Evolutionary conservation across 2,329 filamentous ascomycete genomes (phyloP).

Genomic region (Trichoderma sp.): DNA sequence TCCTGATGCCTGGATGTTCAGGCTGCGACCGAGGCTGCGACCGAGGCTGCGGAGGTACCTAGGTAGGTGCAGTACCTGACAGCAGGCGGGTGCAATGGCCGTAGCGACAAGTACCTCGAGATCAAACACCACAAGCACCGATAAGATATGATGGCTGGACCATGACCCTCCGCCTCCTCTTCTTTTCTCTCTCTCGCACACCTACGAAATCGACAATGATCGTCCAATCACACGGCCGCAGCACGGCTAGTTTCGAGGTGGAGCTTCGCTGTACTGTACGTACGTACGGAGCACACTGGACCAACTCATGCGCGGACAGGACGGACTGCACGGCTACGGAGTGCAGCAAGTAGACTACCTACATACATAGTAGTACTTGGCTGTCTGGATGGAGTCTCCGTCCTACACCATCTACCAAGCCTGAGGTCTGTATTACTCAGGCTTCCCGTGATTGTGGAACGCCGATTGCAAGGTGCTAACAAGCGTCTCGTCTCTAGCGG

Average conservation of each 20-base stretch:
- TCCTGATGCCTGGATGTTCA: neutral
- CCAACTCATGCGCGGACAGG: neutral
- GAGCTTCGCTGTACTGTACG: too few species aligned
- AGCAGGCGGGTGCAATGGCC: neutral
- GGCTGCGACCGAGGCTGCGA: neutral
- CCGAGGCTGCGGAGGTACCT: too few species aligned
- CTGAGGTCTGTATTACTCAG: neutral
- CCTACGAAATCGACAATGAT: neutral
- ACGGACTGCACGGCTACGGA: neutral
- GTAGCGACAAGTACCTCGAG: neutral
- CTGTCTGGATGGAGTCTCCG: neutral
- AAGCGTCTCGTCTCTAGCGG: neutral
- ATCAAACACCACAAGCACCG: neutral
- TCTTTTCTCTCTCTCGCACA: neutral
- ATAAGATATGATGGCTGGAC: neutral
- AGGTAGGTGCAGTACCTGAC: neutral
- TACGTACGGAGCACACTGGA: neutral
- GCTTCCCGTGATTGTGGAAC: constrained; percentile 6
- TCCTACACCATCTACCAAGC: neutral
- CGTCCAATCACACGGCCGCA: constrained; percentile 8
- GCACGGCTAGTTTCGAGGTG: constrained; percentile 1
- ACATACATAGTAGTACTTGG: neutral
- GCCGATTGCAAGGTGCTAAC: neutral
- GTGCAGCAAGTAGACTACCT: neutral
- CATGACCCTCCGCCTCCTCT: neutral